These are phyloP conservation scores for Gastrolobium bilobum DNA, from an alignment of 306 rosid species.

Conservation along the genomic window DNA sequence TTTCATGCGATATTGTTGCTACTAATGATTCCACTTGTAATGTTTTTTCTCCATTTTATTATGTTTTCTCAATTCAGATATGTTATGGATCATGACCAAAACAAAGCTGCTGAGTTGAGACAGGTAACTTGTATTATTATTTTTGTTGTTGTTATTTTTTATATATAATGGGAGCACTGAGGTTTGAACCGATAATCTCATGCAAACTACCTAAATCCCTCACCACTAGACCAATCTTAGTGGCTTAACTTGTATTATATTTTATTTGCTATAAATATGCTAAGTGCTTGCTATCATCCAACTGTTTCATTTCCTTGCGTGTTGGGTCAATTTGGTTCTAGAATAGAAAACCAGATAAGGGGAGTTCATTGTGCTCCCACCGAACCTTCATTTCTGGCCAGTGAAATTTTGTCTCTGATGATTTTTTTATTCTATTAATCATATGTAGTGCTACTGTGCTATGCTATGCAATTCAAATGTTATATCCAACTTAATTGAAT, in stretches of 20 bases:
- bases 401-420: neutral
- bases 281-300: neutral
- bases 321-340: slow-evolving; percentile 8
- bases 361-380: neutral
- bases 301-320: slow-evolving; percentile 31
- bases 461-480: slow-evolving; percentile 5
- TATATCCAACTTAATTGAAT: slow-evolving; percentile 27
- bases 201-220: no score
- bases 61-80: slow-evolving; percentile 63
- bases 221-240: no score
- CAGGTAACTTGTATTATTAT: slow-evolving; percentile 65
- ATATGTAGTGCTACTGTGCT: neutral
- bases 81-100: slow-evolving; percentile 88
- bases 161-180: no score
- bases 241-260: slow-evolving; percentile 4
- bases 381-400: neutral
- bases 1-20: neutral
- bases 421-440: neutral
- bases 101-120: slow-evolving; percentile 86
- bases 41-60: slow-evolving; percentile 9
- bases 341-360: neutral
- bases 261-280: slow-evolving; percentile 38
- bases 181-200: no score
- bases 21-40: slow-evolving; percentile 11
- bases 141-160: no score